Evolutionary conservation across 2,329 filamentous ascomycete species (phyloP), one percentile per base, ranked within the genome.

Genomic region (Sporothrix protearum): DNA sequence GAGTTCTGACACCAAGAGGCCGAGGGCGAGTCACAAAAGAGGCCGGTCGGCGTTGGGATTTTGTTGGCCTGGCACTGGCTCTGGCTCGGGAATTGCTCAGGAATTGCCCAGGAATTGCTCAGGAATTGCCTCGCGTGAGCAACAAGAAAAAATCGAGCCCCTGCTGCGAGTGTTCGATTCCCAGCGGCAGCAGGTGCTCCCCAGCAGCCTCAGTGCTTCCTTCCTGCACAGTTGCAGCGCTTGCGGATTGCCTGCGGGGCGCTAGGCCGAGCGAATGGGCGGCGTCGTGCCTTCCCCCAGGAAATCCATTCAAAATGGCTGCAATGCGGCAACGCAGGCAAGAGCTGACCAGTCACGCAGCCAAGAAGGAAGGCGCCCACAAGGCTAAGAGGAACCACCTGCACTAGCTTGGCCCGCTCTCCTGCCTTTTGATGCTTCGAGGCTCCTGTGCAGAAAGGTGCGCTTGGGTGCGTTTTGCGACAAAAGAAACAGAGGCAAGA

Each of bases 91-190:
- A 69, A 69, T 69, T 59, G 67, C 67, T n/a, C n/a, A n/a, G n/a
- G n/a, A n/a, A n/a, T n/a, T n/a, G n/a, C n/a, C n/a, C n/a, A n/a
- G n/a, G n/a, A n/a, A n/a, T n/a, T n/a, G n/a, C n/a, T n/a, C 51
- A 69, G 51, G 67, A 69, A 69, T 69, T 59, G 67, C 67, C 66
- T 69, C 67, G 67, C 67, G 51, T 69, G 67, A 69, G 51, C 67
- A 69, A 33, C 47, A 57, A 51, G 67, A 69, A 69, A 69, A 69
- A 69, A 69, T 69, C 7, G 51, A 69, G 51, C 67, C 66, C 47
- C 47, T 53, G 66, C 30, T 47, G 14, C 42, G 12, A 22, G 7
- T 36, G 36, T 59, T 59, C 61, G 63, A 67, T 30, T 51, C 25
- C 42, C 33, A 49, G 42, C 25, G 14, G n/a, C 63, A 28, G 63